Base-by-base conservation (phyloP, 2,329 filamentous ascomycete genomes). In the Xylariaceae sp. region DNA sequence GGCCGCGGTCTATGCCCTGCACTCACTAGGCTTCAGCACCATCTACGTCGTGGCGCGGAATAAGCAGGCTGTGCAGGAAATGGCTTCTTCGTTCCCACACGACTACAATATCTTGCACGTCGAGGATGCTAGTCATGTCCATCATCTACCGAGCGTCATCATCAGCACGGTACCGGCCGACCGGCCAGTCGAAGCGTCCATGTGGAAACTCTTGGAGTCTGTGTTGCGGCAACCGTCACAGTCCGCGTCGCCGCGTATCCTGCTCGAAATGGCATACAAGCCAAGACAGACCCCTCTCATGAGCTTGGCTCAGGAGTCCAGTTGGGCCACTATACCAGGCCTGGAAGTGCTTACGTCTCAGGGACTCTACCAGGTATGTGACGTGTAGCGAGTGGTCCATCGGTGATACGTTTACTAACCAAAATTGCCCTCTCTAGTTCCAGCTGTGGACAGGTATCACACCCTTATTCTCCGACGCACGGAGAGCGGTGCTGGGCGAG, bases 261-360 rank as follows among this genome's bases (percentile, higher is more conserved):
- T 97, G 44, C 66, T 97, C 3, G 92, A 98, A 63, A 95, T 98
- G 89, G 90, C 92, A 2, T 98, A 98, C 64, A 94, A 90, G 63
- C 92, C 92, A 14, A 70, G 76, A 0, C 74, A 85, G 36, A 98
- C 92, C 4, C 77, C 83, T 6, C 64, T 95, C 50, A 96, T 97
- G 81, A 75, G 85, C 59, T 68, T 96, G 58, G 90, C 89, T 2
- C 73, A 80, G 52, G 76, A 83, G 50, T 76, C 76, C 9, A 82
- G 83, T 3, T 98, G 92, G 92, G 74, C 68, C 40, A 88, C 84
- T 2, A 83, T 97, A 46, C 82, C 88, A 6, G 92, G 92, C 0
- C 64, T 96, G 27, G 92, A 98, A 62, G 88, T 92, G 19, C 70
- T 98, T 39, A 81, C 88, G 44, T 87, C 85, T 4, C 92, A 98